Evolutionary conservation across 2,329 filamentous ascomycete genomes (phyloP), one percentile per base, ranked within the genome.

Genomic region (Penicillium janthinellum): DNA sequence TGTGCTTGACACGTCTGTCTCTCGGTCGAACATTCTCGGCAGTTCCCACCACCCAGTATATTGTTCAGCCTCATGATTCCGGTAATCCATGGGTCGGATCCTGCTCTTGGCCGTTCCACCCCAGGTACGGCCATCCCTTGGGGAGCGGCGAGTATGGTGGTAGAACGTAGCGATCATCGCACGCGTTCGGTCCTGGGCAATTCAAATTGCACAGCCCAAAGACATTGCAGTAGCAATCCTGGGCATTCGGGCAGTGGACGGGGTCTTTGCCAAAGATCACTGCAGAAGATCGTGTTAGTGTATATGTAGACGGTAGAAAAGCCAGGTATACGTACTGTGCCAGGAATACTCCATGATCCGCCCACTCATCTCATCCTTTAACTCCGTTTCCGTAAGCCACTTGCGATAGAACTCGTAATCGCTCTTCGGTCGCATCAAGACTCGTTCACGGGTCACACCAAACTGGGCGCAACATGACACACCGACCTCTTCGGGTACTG

Each of bases 221-320:
- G 15, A 86, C 81, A 42, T 87, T 84, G 74, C 88, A 90, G 71
- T 90, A 90, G 70, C 88, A 90, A 8, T 84, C 82, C 48, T 79
- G 74, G 1, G 85, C 85, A 17, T 78, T 76, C 0, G 88, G 88
- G 64, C 88, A 90, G 65, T 88, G 81, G 1, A 88, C 80, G 6
- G 81, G 71, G 25, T 81, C 73, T 63, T 84, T 83, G 55, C 84
- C 84, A 65, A 87, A 87, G 11, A 87, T 84, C 62, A 87, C 83
- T 85, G 41, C 11, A 4, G 15, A 15, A 39, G 34, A 49, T 6
- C 38, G 45, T 59, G 41, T 57, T 28, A 7, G 37, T n/a, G 8
- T 15, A 37, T 22, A 42, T 31, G 6, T 12, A 11, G 11, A 14
- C 17, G 42, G 4, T 1, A 0, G 35, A 12, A 4, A 2, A 31